phyloP scores from a whole-genome alignment of 441 rosid species.

The Melastoma candidum region DNA sequence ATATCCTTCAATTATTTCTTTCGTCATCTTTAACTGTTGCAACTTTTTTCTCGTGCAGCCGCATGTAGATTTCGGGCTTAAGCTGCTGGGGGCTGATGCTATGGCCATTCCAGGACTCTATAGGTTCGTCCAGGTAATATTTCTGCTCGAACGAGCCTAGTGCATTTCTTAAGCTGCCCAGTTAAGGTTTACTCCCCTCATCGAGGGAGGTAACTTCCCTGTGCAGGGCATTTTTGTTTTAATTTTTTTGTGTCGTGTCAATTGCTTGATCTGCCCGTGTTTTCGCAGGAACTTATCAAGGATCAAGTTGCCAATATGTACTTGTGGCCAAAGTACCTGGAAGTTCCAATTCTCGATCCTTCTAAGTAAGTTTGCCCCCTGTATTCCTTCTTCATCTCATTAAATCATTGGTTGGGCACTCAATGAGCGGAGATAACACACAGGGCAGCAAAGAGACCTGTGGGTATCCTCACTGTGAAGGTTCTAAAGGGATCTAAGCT shows the following conservation, averaged over 20 bases:
- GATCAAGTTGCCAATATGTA: constrained; percentile 25
- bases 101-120: constrained; percentile 25
- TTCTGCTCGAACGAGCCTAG: too few species aligned
- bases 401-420: neutral
- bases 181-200: too few species aligned
- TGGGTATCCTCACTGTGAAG: constrained; percentile 20
- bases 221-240: too few species aligned
- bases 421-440: neutral
- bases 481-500: constrained; percentile 19
- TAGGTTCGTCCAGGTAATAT: constrained; percentile 21
- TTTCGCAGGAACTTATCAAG: constrained; percentile 20
- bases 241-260: too few species aligned
- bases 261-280: constrained; percentile 1
- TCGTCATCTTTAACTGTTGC: neutral
- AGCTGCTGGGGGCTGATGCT: constrained; percentile 23
- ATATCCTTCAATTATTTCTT: neutral
- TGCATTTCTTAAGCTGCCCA: too few species aligned
- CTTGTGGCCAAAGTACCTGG: constrained; percentile 22
- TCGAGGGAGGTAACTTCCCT: too few species aligned
- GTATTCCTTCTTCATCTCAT: neutral
- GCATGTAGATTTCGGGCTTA: constrained; percentile 21
- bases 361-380: constrained; percentile 14
- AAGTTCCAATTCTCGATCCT: constrained; percentile 21
- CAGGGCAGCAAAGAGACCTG: constrained; percentile 19
- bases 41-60: constrained; percentile 11